A percentile compares a stretch with the other conserved stretches of the same genome.
phyloP scores from a whole-genome alignment of 768 basidiomycete species.

The Podaxis mareebaensis region DNA sequence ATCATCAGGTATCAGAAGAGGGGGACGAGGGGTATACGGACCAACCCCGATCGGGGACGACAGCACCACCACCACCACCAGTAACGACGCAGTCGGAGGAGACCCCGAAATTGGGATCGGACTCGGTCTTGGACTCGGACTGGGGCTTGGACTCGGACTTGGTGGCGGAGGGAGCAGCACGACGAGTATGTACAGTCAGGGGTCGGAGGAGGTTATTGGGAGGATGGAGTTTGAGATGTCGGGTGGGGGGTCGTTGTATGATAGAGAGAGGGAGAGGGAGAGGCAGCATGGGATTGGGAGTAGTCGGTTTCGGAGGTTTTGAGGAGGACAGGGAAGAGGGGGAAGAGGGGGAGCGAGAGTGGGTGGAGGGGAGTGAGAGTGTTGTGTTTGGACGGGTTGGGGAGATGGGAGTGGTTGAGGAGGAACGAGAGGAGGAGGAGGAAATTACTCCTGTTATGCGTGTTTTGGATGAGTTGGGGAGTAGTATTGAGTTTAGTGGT shows the following conservation, averaged over 20 bases:
- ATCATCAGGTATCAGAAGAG: not conserved
- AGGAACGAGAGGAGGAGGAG: conserved; percentile 1
- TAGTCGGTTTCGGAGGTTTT: conserved; percentile 17
- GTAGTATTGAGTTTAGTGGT: conserved; percentile 7
- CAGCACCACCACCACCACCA: not conserved
- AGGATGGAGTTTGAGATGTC: conserved; percentile 39
- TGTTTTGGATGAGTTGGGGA: conserved; percentile 6
- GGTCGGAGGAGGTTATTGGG: conserved; percentile 57
- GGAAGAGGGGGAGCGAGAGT: not conserved
- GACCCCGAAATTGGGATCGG: not conserved
- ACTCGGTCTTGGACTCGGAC: not conserved
- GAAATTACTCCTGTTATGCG: conserved; percentile 12
- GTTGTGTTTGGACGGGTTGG: conserved; percentile 5
- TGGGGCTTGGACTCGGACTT: not conserved
- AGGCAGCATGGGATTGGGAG: conserved; percentile 14
- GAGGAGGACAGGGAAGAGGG: not conserved
- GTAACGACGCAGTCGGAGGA: not conserved
- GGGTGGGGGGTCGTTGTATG: not conserved
- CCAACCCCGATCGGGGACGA: not conserved
- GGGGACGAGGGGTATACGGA: not conserved
- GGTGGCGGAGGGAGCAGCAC: not conserved
- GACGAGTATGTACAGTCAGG: conserved; percentile 31
- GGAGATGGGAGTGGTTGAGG: not conserved
- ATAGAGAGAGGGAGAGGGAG: conserved; percentile 12
- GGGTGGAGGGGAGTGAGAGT: conserved; percentile 1